Conservation (phyloP, 768 basidiomycete species). For the Mycena rosella region DNA sequence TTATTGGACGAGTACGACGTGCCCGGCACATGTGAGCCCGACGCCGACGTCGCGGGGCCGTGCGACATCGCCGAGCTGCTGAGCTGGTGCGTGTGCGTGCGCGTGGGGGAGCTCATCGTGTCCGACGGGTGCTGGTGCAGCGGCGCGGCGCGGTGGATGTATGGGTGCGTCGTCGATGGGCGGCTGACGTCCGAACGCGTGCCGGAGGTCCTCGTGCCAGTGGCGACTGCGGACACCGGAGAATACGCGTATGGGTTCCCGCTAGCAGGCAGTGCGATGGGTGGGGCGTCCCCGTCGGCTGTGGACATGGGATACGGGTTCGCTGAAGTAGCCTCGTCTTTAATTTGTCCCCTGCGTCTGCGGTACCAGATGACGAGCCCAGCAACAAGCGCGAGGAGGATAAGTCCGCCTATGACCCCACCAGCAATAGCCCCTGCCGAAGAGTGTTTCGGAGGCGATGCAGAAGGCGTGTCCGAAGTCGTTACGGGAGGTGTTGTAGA, state of each 20-base stretch:
- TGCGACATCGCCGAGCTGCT: neutral
- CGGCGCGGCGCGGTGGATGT: neutral
- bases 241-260: neutral
- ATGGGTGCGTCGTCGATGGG: neutral
- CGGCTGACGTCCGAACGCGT: neutral
- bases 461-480: neutral
- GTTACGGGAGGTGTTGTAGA: neutral
- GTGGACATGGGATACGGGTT: constrained; percentile 1
- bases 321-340: neutral
- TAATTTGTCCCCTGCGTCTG: constrained; percentile 1
- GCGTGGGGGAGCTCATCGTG: neutral
- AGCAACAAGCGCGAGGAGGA: constrained; percentile 5
- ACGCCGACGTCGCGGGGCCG: no score
- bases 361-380: constrained; percentile 17
- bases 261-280: neutral
- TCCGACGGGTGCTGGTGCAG: neutral
- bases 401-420: constrained; percentile 28
- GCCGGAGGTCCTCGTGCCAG: neutral
- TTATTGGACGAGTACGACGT: neutral
- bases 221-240: neutral
- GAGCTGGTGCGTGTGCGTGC: neutral
- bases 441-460: neutral
- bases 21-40: no score
- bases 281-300: neutral
- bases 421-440: constrained; percentile 32